Evolutionary conservation across 495 filamentous ascomycete genomes (phyloP).

Genomic region (Xylaria acuta): DNA sequence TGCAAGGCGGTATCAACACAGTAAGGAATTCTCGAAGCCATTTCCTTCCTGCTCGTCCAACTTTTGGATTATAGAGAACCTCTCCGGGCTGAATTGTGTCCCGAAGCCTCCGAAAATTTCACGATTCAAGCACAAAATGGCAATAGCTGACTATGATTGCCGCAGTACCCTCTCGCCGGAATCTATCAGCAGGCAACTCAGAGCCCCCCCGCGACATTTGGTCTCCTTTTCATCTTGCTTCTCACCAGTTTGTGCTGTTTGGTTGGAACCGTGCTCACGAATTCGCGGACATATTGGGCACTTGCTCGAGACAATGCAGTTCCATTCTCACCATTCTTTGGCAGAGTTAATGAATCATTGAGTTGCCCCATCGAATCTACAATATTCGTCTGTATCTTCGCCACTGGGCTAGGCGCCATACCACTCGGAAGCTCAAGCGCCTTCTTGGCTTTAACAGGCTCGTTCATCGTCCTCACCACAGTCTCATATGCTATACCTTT

Average conservation of each 20-base stretch:
- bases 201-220: conserved; percentile 61
- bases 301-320: conserved; percentile 76
- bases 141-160: not conserved
- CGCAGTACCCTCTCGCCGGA: conserved; percentile 71
- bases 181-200: conserved; percentile 82
- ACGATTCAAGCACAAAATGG: not conserved
- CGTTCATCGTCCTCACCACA: conserved; percentile 75
- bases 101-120: not conserved
- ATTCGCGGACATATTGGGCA: conserved; percentile 86
- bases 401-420: conserved; percentile 74
- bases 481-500: conserved; percentile 79
- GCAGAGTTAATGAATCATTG: conserved; percentile 55
- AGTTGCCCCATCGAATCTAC: conserved; percentile 74
- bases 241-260: conserved; percentile 66
- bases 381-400: conserved; percentile 64
- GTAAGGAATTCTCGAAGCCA: not conserved
- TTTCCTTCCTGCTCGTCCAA: not conserved
- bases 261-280: conserved; percentile 74
- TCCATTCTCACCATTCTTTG: conserved; percentile 57
- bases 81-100: not conserved
- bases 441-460: conserved; percentile 76
- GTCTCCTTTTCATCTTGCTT: conserved; percentile 74
- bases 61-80: not conserved
- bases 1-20: conserved; percentile 61
- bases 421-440: conserved; percentile 75